Evolutionary conservation across 257 asterid genomes (phyloP).

Genomic region (Ballota nigra): DNA sequence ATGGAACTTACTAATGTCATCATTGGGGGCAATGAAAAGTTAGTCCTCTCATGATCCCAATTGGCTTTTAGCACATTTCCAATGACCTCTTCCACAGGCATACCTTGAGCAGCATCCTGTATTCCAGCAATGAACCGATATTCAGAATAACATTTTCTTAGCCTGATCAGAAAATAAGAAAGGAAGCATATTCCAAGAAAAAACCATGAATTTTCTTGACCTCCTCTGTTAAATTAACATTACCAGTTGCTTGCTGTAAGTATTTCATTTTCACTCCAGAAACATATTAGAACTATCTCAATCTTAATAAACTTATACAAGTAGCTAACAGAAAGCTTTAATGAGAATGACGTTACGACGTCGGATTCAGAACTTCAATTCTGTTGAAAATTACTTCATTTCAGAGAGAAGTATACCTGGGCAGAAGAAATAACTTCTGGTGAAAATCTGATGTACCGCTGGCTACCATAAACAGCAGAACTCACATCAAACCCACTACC

Average conservation of each 20-base stretch:
- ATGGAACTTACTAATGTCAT: slow-evolving; percentile 79
- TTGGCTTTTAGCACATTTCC: slow-evolving; percentile 64
- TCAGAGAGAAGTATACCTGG: slow-evolving; percentile 53
- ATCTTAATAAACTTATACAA: not conserved
- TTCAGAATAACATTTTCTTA: not conserved
- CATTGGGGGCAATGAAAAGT: slow-evolving; percentile 89
- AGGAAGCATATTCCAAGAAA: not conserved
- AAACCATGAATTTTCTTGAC: not conserved
- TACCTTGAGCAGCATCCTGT: slow-evolving; percentile 63
- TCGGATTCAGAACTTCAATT: not conserved
- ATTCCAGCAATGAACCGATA: slow-evolving; percentile 21
- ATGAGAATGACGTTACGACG: not conserved
- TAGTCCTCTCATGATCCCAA: slow-evolving; percentile 96
- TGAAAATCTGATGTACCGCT: slow-evolving; percentile 87
- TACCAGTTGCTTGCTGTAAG: not conserved
- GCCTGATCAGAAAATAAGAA: slow-evolving; percentile 1
- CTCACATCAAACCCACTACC: slow-evolving; percentile 99
- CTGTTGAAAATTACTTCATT: slow-evolving; percentile 5
- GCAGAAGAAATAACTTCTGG: slow-evolving; percentile 86
- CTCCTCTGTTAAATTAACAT: not conserved
- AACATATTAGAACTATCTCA: slow-evolving; percentile 13
- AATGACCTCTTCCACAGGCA: slow-evolving; percentile 60
- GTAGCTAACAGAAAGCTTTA: not conserved
- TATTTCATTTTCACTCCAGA: slow-evolving; percentile 4
- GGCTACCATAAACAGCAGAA: slow-evolving; percentile 98